Base-by-base conservation (phyloP, 148 eudicot genomes). In the Euryodendron excelsum region DNA sequence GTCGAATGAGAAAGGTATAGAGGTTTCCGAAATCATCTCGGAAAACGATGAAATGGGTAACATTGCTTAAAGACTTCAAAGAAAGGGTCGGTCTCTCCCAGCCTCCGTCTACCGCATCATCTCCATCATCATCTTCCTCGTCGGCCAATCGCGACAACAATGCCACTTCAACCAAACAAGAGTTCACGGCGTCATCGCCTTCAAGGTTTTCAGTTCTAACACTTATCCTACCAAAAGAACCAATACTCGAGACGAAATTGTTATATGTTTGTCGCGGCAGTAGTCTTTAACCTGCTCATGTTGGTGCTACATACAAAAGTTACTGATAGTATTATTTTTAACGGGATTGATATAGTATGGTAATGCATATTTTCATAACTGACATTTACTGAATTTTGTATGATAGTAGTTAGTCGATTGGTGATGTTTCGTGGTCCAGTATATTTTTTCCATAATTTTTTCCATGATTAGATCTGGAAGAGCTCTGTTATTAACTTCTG, bases 21-120 rank as follows among this genome's bases (percentile, higher is more conserved):
- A 86, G 83, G 88, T 79, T 81, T 64, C 73, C 61, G 73, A 77
- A 85, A 78, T 80, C 80, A 12, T 53, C 18, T 15, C 58, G 81
- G 47, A 75, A 75, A 83, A 89, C 90, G 93, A 96, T 93, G 98
- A 96, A 93, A 96, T 96, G 99, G 99, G 85, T 75, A 81, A 71
- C 97, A 85, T 90, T 96, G 95, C 97, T 96, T 86, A 92, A 92
- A 85, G 99, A 96, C 78, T 88, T 96, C 63, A 96, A 78, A 85
- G 99, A 91, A 73, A 93, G 87, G 82, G 99, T 96, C 52, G 99
- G 99, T 13, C 79, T 96, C 27, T 82, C 87, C 45, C 92, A 81
- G 82, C 13, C 86, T 59, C 71, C 82, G 23, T 56, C 85, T 0
- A 14, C 82, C 3, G 41, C 86, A 1, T 59, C 83, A 7, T 69